phyloP scores from a whole-genome alignment of 78 protist species.

The Goniomonas avonlea region DNA sequence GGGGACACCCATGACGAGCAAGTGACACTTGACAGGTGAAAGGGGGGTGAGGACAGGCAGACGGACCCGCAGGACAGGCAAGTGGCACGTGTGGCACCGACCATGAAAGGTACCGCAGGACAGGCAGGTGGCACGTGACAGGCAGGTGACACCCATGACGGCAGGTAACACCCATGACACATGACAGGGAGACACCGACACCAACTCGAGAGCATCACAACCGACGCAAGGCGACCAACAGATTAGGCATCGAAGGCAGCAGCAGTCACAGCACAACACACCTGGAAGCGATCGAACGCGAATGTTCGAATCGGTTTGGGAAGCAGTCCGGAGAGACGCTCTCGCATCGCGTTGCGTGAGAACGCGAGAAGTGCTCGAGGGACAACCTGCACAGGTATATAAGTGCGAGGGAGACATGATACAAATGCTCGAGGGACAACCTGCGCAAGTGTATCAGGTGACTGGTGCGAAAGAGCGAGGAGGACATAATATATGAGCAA shows the following conservation, averaged over 20 bases:
- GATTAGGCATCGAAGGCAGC: too few relatives aligned
- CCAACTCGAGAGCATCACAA: not conserved
- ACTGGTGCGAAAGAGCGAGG: not conserved
- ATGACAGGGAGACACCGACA: too few relatives aligned
- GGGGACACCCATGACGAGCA: too few relatives aligned
- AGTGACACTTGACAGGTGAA: too few relatives aligned
- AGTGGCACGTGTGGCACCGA: too few relatives aligned
- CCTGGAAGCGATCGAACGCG: constrained; percentile 29
- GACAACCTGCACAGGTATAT: constrained; percentile 23
- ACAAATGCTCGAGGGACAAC: constrained; percentile 55
- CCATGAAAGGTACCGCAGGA: too few relatives aligned
- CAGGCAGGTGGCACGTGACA: too few relatives aligned
- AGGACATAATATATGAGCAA: constrained; percentile 39
- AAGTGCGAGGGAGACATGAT: not conserved
- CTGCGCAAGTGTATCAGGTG: not conserved
- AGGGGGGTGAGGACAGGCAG: too few relatives aligned
- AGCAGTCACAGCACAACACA: not conserved
- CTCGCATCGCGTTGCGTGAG: constrained; percentile 38
- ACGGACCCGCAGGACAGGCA: too few relatives aligned
- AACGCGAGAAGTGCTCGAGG: constrained; percentile 50
- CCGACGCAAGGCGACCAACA: not conserved
- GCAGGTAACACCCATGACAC: too few relatives aligned
- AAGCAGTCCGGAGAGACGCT: constrained; percentile 33
- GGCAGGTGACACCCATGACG: too few relatives aligned
- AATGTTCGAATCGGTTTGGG: constrained; percentile 43